phyloP scores from a whole-genome alignment of 2,329 filamentous ascomycete genomes.

The Fusarium sp. region DNA sequence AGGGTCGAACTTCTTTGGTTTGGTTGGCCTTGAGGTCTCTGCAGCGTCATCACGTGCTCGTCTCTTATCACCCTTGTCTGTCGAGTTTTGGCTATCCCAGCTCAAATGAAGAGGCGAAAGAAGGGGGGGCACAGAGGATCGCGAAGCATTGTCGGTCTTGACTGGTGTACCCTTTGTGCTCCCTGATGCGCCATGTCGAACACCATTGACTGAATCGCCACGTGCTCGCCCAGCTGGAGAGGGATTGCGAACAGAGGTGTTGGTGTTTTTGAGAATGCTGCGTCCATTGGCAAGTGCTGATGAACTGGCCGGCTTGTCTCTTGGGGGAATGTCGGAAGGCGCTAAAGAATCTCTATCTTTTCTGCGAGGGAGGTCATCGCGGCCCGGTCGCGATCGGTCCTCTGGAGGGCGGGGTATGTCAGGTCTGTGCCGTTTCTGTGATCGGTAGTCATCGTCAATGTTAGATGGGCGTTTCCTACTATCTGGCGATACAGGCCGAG shows the following conservation, averaged over 20 bases:
- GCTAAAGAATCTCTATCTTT: conserved; percentile 50
- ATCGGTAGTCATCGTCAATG: conserved; percentile 58
- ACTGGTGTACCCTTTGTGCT: conserved; percentile 55
- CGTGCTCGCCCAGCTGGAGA: conserved; percentile 57
- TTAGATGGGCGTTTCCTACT: conserved; percentile 63
- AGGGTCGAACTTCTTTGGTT: conserved; percentile 50
- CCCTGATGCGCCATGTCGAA: conserved; percentile 51
- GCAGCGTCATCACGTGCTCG: conserved; percentile 50
- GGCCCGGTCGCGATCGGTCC: conserved; percentile 50
- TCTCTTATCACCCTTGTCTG: conserved; percentile 52
- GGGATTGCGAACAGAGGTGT: conserved; percentile 45
- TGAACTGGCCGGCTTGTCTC: conserved; percentile 47
- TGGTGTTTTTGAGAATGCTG: conserved; percentile 50
- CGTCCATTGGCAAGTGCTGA: conserved; percentile 57
- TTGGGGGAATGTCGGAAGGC: conserved; percentile 49
- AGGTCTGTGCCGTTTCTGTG: conserved; percentile 62
- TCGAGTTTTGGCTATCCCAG: conserved; percentile 57
- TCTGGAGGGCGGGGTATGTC: conserved; percentile 54
- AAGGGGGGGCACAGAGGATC: conserved; percentile 63
- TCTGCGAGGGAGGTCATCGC: conserved; percentile 53
- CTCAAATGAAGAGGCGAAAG: conserved; percentile 66
- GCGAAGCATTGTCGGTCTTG: conserved; percentile 56
- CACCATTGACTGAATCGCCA: conserved; percentile 60
- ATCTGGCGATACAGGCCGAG: conserved; percentile 59
- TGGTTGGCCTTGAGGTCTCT: conserved; percentile 50